Percentiles rank a stretch among this genome's conserved stretches.
phyloP scores from a whole-genome alignment of 2,329 filamentous ascomycete genomes.

The Pseudocercospora fijiensis region DNA sequence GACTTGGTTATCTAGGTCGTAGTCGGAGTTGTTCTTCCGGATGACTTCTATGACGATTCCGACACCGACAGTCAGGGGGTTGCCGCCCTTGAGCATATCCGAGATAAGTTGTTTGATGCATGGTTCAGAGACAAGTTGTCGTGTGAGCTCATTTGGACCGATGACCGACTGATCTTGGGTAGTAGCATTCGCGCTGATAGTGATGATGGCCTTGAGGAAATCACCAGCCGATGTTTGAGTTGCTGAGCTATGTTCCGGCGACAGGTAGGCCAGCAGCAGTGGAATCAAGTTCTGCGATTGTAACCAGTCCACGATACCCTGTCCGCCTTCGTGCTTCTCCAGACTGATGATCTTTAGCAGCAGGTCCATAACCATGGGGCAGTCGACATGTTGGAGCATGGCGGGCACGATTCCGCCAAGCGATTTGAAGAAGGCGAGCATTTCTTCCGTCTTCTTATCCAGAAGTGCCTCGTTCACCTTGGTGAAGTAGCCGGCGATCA shows the following conservation, averaged over 20 bases:
- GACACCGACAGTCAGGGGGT: constrained; percentile 91
- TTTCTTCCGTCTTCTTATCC: constrained; percentile 96
- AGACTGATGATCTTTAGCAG: constrained; percentile 94
- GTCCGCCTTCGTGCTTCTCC: constrained; percentile 85
- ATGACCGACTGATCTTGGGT: constrained; percentile 99
- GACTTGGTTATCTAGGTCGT: constrained; percentile 86
- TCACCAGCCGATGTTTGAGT: constrained; percentile 96
- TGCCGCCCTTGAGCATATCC: constrained; percentile 91
- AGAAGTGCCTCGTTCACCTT: constrained; percentile 98
- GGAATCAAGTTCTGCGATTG: constrained; percentile 87
- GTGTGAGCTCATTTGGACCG: constrained; percentile 92
- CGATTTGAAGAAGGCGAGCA: constrained; percentile 85
- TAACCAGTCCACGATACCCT: constrained; percentile 95
- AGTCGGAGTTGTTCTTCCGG: constrained; percentile 98
- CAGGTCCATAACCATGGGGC: constrained; percentile 97
- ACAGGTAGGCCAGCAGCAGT: constrained; percentile 79
- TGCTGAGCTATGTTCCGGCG: constrained; percentile 78
- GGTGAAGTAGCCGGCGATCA: constrained; percentile 96
- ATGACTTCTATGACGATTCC: constrained; percentile 98
- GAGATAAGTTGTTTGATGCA: constrained; percentile 83
- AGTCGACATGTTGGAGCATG: constrained; percentile 91
- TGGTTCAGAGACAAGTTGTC: constrained; percentile 82
- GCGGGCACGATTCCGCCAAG: constrained; percentile 78
- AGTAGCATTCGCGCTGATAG: constrained; percentile 95
- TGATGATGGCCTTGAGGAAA: constrained; percentile 98